Base-by-base conservation (phyloP, 805 yeast genomes). In the Tetrapisispora nanseiensis region DNA sequence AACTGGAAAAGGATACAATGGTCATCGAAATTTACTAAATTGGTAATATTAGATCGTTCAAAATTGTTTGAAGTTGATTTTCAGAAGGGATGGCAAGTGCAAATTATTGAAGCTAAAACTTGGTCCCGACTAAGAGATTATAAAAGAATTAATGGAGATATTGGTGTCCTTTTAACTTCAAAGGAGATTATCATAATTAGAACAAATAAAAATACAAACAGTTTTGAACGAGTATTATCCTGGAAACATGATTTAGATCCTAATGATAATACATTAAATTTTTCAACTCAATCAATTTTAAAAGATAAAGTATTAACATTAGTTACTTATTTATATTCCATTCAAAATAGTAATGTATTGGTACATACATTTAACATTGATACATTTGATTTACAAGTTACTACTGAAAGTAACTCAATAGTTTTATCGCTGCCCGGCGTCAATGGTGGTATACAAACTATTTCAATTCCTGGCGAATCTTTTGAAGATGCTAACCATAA, bases 221-320 rank as follows among this genome's bases (percentile, higher is more conserved):
- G 61, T 3, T 54, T 75, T n/a, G 61, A 61, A 24, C 68, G 82
- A 44, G 45, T 75, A 2, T 52, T 86, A 1, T 73, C 89, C 0
- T 83, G 94, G 89, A 81, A 79, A 46, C 95, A 86, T 58, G 74
- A 63, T 46, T 59, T 82, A 19, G 70, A 71, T 33, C 67, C 72
- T 7, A 48, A 56, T 1, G 95, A 85, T 50, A 70, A 72, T 1
- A 69, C 85, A 0, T 50, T 79, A 42, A 62, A 56, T 40, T 43
- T 82, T 41, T 48, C 56, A 2, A 54, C 70, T 2, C 55, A 61
- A 11, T 41, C 52, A 9, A 32, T 57, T 3, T 51, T 50, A 3
- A 33, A 37, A 23, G 42, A 37, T 11, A 38, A 34, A 16, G 35
- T 26, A 4, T 39, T 39, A 6, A 37, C 48, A 4, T 40, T 51